These are phyloP conservation scores for Bipolaris gigantea DNA, from an alignment of 2,329 filamentous ascomycete genomes.

Conservation along the genomic window DNA sequence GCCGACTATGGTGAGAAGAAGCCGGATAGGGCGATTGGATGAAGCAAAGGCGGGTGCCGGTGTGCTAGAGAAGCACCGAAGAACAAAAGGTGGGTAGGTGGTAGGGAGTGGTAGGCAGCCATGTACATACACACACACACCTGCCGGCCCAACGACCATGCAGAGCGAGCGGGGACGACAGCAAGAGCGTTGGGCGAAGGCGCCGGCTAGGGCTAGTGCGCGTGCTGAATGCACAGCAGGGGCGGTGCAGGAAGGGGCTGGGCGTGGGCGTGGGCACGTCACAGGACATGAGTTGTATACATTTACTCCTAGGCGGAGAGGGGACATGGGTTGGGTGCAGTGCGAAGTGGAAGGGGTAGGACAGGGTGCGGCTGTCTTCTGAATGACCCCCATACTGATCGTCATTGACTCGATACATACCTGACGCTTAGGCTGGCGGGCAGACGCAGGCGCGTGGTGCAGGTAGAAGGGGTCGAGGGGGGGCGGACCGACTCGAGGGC, in stretches of 20 bases:
- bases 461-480: neutral
- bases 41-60: slow-evolving; percentile 15
- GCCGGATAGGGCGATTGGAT: slow-evolving; percentile 1
- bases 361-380: neutral
- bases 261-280: neutral
- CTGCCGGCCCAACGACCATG: slow-evolving; percentile 9
- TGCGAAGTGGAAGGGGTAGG: neutral
- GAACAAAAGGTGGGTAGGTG: slow-evolving; percentile 12
- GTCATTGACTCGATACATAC: slow-evolving; percentile 1
- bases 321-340: too few relatives aligned
- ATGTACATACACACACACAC: too few relatives aligned
- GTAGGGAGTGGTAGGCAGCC: too few relatives aligned
- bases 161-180: slow-evolving; percentile 5
- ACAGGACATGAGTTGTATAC: neutral
- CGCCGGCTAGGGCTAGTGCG: neutral
- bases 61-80: slow-evolving; percentile 14
- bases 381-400: slow-evolving; percentile 8
- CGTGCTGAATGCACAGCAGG: neutral
- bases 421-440: slow-evolving; percentile 2
- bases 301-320: too few relatives aligned
- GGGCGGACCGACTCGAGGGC: slow-evolving; percentile 5
- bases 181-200: slow-evolving; percentile 2
- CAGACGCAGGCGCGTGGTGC: slow-evolving; percentile 5
- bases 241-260: neutral
- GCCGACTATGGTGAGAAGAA: slow-evolving; percentile 6